Evolutionary conservation across 495 filamentous ascomycete species (phyloP).

Genomic region (Penicillium maclennaniae): DNA sequence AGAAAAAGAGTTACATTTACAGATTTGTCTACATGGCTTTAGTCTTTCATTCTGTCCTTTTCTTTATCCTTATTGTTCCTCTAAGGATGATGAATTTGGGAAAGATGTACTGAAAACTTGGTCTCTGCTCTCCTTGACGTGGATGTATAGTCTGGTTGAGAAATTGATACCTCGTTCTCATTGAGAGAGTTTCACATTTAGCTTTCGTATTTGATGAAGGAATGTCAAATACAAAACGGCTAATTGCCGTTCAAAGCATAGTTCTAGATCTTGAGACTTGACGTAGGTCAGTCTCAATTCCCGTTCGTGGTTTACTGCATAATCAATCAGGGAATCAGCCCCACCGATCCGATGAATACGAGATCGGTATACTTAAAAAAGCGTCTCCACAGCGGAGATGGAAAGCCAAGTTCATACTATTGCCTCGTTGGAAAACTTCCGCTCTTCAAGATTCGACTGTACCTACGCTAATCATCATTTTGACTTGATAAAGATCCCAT

Average conservation of each 20-base stretch:
- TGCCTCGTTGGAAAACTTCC: too few species aligned
- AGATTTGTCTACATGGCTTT: neutral
- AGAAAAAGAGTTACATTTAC: slow-evolving; percentile 5
- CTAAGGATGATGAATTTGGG: too few species aligned
- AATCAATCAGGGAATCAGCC: neutral
- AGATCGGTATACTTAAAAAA: neutral
- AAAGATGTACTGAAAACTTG: neutral
- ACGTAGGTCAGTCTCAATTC: neutral
- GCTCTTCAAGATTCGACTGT: neutral
- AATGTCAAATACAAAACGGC: too few species aligned
- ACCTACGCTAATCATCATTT: neutral
- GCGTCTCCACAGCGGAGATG: neutral
- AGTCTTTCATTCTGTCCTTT: neutral
- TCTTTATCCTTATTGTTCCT: too few species aligned
- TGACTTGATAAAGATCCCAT: neutral
- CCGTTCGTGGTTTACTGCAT: neutral
- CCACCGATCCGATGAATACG: neutral
- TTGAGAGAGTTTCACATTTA: neutral
- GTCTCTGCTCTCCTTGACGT: neutral
- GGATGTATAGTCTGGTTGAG: neutral
- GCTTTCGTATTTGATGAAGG: neutral
- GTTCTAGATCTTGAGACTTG: neutral
- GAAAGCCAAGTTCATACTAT: neutral
- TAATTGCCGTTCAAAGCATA: too few species aligned
- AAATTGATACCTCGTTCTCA: neutral